Evolutionary conservation across 768 basidiomycete species (phyloP).

Genomic region (Hydnomerulius pinastri): DNA sequence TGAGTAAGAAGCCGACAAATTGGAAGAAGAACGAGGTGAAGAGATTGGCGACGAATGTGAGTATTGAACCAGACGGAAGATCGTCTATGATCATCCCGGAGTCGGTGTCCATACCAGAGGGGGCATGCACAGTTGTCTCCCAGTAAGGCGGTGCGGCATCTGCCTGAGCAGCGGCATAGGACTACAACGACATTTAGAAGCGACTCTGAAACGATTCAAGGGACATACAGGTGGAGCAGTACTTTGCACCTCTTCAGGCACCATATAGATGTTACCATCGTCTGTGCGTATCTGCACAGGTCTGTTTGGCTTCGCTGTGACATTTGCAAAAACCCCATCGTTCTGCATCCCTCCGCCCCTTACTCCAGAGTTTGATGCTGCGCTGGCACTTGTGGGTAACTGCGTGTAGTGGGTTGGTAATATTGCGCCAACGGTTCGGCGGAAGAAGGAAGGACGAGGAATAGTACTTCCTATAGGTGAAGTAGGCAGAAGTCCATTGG

Average conservation of each 20-base stretch:
- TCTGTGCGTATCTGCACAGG: conserved; percentile 46
- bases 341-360: conserved; percentile 78
- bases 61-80: conserved; percentile 78
- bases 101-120: conserved; percentile 48
- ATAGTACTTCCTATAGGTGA: conserved; percentile 38
- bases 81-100: conserved; percentile 87
- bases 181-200: conserved; percentile 41
- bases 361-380: conserved; percentile 27
- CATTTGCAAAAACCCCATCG: conserved; percentile 95
- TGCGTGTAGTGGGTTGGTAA: conserved; percentile 67
- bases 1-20: conserved; percentile 90
- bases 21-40: conserved; percentile 96
- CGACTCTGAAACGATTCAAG: neutral
- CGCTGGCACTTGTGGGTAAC: conserved; percentile 44
- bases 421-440: conserved; percentile 56
- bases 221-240: conserved; percentile 82
- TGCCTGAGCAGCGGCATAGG: conserved; percentile 83
- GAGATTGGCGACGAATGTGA: conserved; percentile 74
- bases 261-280: conserved; percentile 59
- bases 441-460: conserved; percentile 54
- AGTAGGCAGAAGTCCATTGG: conserved; percentile 64
- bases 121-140: conserved; percentile 93
- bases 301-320: conserved; percentile 81
- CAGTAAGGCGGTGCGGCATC: conserved; percentile 95
- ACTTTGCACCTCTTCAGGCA: conserved; percentile 81